Evolutionary conservation across 176 grass and related monocot species (phyloP).

Genomic region (Bromus sterilis): DNA sequence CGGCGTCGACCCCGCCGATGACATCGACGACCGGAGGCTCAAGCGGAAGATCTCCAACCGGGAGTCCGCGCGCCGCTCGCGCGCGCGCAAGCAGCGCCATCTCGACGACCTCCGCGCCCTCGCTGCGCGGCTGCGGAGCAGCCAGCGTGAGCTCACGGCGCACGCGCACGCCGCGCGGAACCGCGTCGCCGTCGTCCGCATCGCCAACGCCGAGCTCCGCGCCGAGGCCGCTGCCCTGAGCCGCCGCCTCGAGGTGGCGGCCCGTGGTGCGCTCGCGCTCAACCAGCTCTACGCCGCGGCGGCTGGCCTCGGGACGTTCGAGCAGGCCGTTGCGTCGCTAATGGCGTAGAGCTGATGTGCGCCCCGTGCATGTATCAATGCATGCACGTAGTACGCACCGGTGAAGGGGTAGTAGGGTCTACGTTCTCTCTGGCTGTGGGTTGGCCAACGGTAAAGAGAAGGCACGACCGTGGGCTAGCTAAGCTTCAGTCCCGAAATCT

Average conservation of each 20-base stretch:
- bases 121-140: slow-evolving; percentile 5
- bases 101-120: slow-evolving; percentile 34
- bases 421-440: background rate
- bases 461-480: background rate
- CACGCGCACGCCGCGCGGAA: background rate
- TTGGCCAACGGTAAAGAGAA: background rate
- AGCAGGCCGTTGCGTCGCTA: slow-evolving; percentile 48
- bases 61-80: slow-evolving; percentile 67
- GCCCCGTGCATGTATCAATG: background rate
- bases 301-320: background rate
- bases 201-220: slow-evolving; percentile 35
- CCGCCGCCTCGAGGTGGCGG: slow-evolving; percentile 27
- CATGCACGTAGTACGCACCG: background rate
- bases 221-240: slow-evolving; percentile 30
- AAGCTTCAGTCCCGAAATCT: background rate
- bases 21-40: slow-evolving; percentile 26
- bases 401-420: background rate
- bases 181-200: background rate
- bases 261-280: slow-evolving; percentile 12
- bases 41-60: slow-evolving; percentile 81
- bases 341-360: slow-evolving; percentile 29
- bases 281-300: slow-evolving; percentile 17
- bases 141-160: slow-evolving; percentile 29
- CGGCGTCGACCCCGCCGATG: background rate
- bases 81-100: slow-evolving; percentile 60